phyloP scores from a whole-genome alignment of 768 basidiomycete genomes.

The Cyclocybe aegerita region DNA sequence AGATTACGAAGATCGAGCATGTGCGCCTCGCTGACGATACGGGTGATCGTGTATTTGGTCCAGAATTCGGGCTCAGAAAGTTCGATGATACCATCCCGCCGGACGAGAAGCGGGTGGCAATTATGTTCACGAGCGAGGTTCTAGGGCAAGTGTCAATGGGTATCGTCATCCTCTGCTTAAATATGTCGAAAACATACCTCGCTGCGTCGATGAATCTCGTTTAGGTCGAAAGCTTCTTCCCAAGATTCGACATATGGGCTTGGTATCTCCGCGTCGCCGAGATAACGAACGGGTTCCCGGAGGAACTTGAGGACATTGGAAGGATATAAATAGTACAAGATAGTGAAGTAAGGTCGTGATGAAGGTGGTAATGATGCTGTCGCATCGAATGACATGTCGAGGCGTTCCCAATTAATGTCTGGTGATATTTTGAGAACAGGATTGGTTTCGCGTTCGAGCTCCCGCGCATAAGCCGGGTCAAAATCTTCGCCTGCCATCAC shows the following conservation, averaged over 20 bases:
- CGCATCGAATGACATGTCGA: conserved; percentile 59
- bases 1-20: conserved; percentile 66
- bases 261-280: conserved; percentile 47
- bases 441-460: conserved; percentile 37
- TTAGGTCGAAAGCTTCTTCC: conserved; percentile 67
- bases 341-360: conserved; percentile 68
- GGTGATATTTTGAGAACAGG: conserved; percentile 43
- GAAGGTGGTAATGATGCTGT: conserved; percentile 56
- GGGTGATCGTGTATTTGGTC: conserved; percentile 59
- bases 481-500: conserved; percentile 28
- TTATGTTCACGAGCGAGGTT: conserved; percentile 67
- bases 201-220: conserved; percentile 67
- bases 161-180: not conserved
- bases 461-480: conserved; percentile 37
- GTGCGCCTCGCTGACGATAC: conserved; percentile 65
- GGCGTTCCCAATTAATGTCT: conserved; percentile 66
- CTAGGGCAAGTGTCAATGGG: conserved; percentile 30
- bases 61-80: conserved; percentile 65
- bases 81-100: conserved; percentile 63
- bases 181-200: conserved; percentile 50
- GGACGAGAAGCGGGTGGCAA: conserved; percentile 73
- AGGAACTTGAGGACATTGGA: conserved; percentile 84
- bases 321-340: conserved; percentile 88
- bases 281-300: conserved; percentile 63
- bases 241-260: conserved; percentile 71